phyloP scores from a whole-genome alignment of 208 protist genomes.

The Leishmania guyanensis region DNA sequence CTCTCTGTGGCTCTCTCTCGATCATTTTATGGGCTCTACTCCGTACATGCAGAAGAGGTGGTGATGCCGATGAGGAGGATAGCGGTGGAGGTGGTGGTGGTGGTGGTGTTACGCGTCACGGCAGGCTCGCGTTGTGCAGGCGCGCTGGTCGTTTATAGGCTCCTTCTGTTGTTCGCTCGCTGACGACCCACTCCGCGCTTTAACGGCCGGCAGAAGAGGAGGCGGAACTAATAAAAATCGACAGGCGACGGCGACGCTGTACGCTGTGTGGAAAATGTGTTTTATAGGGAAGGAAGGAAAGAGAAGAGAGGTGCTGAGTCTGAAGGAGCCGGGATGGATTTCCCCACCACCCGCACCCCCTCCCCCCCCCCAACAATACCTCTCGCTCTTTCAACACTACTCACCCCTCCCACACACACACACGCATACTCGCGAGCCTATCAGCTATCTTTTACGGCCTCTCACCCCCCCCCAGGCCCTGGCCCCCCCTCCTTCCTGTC shows the following conservation, averaged over 20 bases:
- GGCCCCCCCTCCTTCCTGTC: not conserved
- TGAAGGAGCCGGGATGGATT: not conserved
- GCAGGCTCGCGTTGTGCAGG: not conserved
- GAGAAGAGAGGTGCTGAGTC: not conserved
- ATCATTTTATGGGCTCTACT: not conserved
- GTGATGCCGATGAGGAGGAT: not conserved
- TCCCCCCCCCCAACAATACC: not conserved
- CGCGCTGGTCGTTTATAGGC: no score
- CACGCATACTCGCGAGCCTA: not conserved
- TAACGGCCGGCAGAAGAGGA: not conserved
- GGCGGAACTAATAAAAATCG: not conserved
- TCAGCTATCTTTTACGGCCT: not conserved
- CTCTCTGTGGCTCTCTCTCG: no score
- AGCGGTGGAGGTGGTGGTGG: no score
- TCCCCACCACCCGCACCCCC: not conserved
- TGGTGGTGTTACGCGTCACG: not conserved
- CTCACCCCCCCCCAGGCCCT: not conserved
- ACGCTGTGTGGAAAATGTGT: not conserved
- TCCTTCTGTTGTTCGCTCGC: not conserved
- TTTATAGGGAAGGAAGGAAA: no score
- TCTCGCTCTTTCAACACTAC: not conserved
- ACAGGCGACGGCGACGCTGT: not conserved
- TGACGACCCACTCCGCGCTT: not conserved
- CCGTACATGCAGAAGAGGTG: not conserved
- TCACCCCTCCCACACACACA: not conserved